Percentiles rank a stretch among this genome's conserved stretches.
Conservation (phyloP, 202 grass and related monocot species). For the Thinopyrum obtusiflorum region DNA sequence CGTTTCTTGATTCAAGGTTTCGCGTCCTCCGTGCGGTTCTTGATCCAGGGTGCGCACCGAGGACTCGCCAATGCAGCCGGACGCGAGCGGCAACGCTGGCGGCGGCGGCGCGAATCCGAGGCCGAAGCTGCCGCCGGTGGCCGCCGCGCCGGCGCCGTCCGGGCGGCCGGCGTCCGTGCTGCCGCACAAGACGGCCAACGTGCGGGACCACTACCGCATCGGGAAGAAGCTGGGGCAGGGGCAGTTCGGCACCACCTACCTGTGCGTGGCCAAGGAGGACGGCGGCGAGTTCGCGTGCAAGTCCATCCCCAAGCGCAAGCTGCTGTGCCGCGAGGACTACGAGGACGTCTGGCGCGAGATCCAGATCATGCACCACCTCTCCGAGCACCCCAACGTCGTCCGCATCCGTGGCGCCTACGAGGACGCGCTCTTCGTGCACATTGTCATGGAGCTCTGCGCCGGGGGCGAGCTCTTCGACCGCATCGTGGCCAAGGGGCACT, state of each 20-base stretch:
- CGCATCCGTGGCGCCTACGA: constrained; percentile 85
- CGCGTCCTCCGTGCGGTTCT: constrained; percentile 17
- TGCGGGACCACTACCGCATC: constrained; percentile 87
- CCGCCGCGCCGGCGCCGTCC: constrained; percentile 19
- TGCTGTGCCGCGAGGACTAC: constrained; percentile 92
- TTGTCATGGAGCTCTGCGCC: constrained; percentile 95
- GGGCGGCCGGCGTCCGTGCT: constrained; percentile 73
- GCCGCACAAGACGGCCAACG: constrained; percentile 87
- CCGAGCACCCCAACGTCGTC: constrained; percentile 85
- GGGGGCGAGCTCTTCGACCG: constrained; percentile 92
- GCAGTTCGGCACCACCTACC: constrained; percentile 95
- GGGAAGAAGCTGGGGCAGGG: constrained; percentile 96
- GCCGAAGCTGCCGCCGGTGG: constrained; percentile 30
- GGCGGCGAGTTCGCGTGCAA: constrained; percentile 88
- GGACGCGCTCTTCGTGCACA: constrained; percentile 82
- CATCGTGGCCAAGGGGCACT: constrained; percentile 84
- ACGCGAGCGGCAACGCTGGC: constrained; percentile 29
- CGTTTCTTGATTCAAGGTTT: constrained; percentile 26
- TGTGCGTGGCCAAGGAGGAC: constrained; percentile 72
- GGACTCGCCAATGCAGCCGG: constrained; percentile 51
- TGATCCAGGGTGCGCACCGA: constrained; percentile 20
- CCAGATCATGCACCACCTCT: constrained; percentile 99
- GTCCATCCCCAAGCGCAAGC: constrained; percentile 98
- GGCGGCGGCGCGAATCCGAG: constrained; percentile 30
- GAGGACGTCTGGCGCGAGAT: constrained; percentile 99